Conservation (phyloP, 495 filamentous ascomycete species). For the Hyaloscypha hepaticicola region DNA sequence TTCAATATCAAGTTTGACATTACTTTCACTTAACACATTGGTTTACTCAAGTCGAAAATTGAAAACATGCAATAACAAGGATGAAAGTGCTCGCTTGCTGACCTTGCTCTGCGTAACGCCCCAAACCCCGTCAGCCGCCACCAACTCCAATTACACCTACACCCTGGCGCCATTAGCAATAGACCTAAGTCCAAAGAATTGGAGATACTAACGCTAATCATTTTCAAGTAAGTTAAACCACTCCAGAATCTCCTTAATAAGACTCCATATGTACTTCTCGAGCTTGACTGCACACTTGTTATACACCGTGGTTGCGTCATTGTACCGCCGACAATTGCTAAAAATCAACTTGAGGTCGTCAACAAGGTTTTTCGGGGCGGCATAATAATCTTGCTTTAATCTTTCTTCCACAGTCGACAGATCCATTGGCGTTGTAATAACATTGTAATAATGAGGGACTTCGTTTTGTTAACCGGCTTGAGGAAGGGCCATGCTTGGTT, state of each 20-base stretch:
- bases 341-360: conserved; percentile 89
- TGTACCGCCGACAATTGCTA: conserved; percentile 92
- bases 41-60: no score
- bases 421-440: conserved; percentile 98
- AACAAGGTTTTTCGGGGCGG: conserved; percentile 89
- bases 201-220: no score
- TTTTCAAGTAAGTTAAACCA: conserved; percentile 87
- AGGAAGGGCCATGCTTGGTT: conserved; percentile 91
- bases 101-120: no score
- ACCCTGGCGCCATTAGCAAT: no score
- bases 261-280: conserved; percentile 95
- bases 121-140: no score
- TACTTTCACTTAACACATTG: no score
- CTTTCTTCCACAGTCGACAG: conserved; percentile 93
- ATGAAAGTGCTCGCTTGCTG: no score
- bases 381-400: conserved; percentile 90
- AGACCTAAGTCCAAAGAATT: no score
- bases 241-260: conserved; percentile 91
- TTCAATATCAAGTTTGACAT: no score
- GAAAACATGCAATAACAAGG: no score
- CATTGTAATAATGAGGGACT: conserved; percentile 95
- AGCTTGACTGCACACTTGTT: conserved; percentile 93
- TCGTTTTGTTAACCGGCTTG: conserved; percentile 90
- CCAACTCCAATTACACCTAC: no score
- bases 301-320: conserved; percentile 92